phyloP scores from a whole-genome alignment of 2,329 filamentous ascomycete genomes.

The Taxawa tesnikishii region DNA sequence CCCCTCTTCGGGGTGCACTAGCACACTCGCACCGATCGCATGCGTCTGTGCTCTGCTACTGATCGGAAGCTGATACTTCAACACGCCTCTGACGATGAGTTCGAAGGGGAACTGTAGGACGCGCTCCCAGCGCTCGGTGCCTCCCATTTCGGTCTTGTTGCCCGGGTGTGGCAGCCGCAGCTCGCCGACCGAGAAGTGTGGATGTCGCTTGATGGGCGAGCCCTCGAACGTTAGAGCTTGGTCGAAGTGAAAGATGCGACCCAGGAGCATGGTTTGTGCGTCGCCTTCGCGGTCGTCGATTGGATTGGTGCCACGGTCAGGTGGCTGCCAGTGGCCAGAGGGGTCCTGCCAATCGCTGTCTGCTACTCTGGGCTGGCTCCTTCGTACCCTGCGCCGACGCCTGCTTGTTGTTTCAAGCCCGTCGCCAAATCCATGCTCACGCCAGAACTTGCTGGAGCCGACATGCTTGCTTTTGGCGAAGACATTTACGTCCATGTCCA shows the following conservation, averaged over 20 bases:
- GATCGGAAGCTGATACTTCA: constrained; percentile 65
- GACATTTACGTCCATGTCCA: constrained; percentile 78
- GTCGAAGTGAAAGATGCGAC: constrained; percentile 75
- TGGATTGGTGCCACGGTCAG: constrained; percentile 49
- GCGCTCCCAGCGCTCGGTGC: constrained; percentile 76
- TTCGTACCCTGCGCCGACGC: not conserved
- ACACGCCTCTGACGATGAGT: constrained; percentile 77
- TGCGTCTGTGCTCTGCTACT: constrained; percentile 42
- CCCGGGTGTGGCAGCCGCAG: constrained; percentile 73
- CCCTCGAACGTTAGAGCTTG: constrained; percentile 82
- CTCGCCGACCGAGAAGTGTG: constrained; percentile 65
- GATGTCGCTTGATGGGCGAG: constrained; percentile 66
- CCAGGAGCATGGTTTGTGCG: constrained; percentile 79
- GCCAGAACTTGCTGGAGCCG: constrained; percentile 27
- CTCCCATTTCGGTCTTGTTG: constrained; percentile 73
- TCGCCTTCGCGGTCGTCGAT: constrained; percentile 41
- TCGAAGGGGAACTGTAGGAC: constrained; percentile 89
- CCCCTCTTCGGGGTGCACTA: constrained; percentile 27
- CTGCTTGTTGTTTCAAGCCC: constrained; percentile 6
- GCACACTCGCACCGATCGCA: constrained; percentile 29
- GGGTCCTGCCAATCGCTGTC: constrained; percentile 8
- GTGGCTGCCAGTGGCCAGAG: constrained; percentile 11
- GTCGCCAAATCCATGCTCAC: constrained; percentile 6
- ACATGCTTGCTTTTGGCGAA: constrained; percentile 91
- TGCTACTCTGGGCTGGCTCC: not conserved